Conservation (phyloP, 768 basidiomycete genomes). For the Mycena leptocephala region DNA sequence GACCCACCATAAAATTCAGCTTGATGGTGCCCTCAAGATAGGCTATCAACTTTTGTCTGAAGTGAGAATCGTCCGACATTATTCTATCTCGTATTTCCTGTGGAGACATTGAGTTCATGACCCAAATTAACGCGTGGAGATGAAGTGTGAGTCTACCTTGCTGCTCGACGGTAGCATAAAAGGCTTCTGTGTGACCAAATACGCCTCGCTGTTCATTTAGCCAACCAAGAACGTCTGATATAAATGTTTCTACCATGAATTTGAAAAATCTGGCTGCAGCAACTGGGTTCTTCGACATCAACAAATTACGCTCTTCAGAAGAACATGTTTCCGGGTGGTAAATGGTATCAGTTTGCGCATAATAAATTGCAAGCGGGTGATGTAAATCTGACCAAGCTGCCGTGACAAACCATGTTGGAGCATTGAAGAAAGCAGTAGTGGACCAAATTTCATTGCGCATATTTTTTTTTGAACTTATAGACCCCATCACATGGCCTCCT, state of each 20-base stretch:
- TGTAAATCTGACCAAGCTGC: slow-evolving; percentile 43
- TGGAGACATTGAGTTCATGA: slow-evolving; percentile 44
- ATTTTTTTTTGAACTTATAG: slow-evolving; percentile 46
- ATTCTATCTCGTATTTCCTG: slow-evolving; percentile 52
- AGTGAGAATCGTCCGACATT: slow-evolving; percentile 41
- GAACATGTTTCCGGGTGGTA: neutral
- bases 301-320: slow-evolving; percentile 49
- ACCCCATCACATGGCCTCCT: slow-evolving; percentile 47
- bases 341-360: neutral
- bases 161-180: slow-evolving; percentile 53
- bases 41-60: slow-evolving; percentile 37
- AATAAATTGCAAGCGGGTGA: neutral
- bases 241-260: slow-evolving; percentile 45
- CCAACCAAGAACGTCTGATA: slow-evolving; percentile 44
- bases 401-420: slow-evolving; percentile 54
- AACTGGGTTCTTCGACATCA: no score
- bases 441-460: slow-evolving; percentile 53
- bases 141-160: slow-evolving; percentile 57
- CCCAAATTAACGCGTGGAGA: slow-evolving; percentile 56
- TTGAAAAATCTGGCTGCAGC: slow-evolving; percentile 52
- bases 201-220: slow-evolving; percentile 32
- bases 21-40: slow-evolving; percentile 49
- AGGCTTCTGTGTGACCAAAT: slow-evolving; percentile 48
- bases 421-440: slow-evolving; percentile 38
- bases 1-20: slow-evolving; percentile 45